Percentiles rank a stretch among this genome's conserved stretches.
These are phyloP conservation scores for Monilinia aucupariae DNA, from an alignment of 2,329 filamentous ascomycete genomes.

Conservation along the genomic window DNA sequence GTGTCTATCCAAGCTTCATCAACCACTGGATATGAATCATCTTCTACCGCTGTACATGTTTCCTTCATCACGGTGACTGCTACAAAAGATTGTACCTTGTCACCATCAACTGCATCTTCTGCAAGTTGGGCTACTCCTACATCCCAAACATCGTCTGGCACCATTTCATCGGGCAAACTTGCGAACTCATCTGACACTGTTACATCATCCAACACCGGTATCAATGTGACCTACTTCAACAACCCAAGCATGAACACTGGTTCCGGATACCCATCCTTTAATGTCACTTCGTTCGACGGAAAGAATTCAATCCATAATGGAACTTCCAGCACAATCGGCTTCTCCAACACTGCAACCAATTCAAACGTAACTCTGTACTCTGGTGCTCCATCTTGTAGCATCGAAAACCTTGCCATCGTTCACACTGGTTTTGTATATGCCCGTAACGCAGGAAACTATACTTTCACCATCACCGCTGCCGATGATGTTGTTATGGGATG, in stretches of 20 bases:
- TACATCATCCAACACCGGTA: not conserved
- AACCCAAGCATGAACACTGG: not conserved
- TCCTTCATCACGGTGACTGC: not conserved
- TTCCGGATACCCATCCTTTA: not conserved
- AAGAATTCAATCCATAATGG: not conserved
- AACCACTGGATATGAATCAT: not conserved
- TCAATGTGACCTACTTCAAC: not conserved
- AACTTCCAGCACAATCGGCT: not conserved
- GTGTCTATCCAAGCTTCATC: no score
- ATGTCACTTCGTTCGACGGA: not conserved
- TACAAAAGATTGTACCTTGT: not conserved
- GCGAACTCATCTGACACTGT: not conserved
- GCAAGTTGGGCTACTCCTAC: not conserved
- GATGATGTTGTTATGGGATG: not conserved
- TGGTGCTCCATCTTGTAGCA: not conserved
- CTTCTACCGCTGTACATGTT: not conserved
- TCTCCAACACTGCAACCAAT: not conserved
- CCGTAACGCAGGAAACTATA: not conserved
- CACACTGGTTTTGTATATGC: not conserved
- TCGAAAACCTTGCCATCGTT: constrained; percentile 1
- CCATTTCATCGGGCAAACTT: not conserved
- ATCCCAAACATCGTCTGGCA: not conserved
- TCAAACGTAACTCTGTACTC: not conserved
- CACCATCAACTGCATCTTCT: not conserved
- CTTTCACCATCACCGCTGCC: not conserved